Evolutionary conservation across 1,284 basidiomycete genomes (phyloP).

Genomic region (Sporisorium iseilematis-ciliati): DNA sequence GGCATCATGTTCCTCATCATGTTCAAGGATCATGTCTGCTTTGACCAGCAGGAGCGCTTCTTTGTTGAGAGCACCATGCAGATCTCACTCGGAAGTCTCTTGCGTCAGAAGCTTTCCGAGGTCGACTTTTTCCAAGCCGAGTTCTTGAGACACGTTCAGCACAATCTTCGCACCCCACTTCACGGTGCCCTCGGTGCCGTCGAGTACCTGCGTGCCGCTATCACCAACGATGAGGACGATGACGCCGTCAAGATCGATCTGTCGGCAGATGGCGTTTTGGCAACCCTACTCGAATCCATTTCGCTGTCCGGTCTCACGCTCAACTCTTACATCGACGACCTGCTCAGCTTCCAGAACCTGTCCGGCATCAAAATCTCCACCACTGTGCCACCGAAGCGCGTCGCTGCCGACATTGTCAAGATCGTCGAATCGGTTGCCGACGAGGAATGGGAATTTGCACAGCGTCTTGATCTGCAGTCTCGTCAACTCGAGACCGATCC

Average conservation of each 20-base stretch:
- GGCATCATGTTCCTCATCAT: slow-evolving; percentile 50
- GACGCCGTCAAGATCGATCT: slow-evolving; percentile 43
- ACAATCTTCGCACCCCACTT: slow-evolving; percentile 60
- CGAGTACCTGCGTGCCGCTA: slow-evolving; percentile 52
- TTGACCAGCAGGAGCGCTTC: slow-evolving; percentile 47
- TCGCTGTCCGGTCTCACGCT: slow-evolving; percentile 54
- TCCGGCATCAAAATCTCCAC: slow-evolving; percentile 33
- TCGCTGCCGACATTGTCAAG: slow-evolving; percentile 35
- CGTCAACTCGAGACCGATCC: slow-evolving; percentile 27
- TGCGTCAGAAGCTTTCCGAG: slow-evolving; percentile 49
- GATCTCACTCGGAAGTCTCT: slow-evolving; percentile 36
- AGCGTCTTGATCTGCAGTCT: slow-evolving; percentile 41
- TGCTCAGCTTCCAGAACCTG: slow-evolving; percentile 60
- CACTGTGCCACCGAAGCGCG: slow-evolving; percentile 7
- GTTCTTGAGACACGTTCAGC: slow-evolving; percentile 56
- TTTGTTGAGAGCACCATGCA: slow-evolving; percentile 42
- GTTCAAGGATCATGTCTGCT: slow-evolving; percentile 24
- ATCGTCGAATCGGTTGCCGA: slow-evolving; percentile 53
- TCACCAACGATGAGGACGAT: slow-evolving; percentile 29
- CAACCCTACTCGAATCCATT: slow-evolving; percentile 53
- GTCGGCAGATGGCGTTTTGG: slow-evolving; percentile 43
- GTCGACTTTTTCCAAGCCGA: slow-evolving; percentile 56
- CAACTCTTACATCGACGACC: slow-evolving; percentile 57
- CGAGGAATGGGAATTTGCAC: slow-evolving; percentile 53
- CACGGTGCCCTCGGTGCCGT: slow-evolving; percentile 60